Conservation (phyloP, 1,139 yeast species). For the Taphrina pruni region DNA sequence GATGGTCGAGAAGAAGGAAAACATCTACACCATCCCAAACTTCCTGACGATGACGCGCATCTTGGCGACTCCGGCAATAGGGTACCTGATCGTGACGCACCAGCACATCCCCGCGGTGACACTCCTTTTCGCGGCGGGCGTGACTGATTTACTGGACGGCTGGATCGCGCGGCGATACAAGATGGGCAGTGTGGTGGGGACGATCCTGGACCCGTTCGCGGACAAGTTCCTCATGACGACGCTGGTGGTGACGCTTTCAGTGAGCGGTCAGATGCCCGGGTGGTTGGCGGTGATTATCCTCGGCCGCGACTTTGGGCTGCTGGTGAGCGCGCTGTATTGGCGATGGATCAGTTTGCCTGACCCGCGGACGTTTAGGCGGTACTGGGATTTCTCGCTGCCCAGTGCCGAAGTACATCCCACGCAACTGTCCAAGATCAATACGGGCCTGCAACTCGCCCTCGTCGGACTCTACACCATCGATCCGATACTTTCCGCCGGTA, state of each 20-base stretch:
- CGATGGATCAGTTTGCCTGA: slow-evolving; percentile 75
- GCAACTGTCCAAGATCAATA: slow-evolving; percentile 76
- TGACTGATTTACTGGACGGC: slow-evolving; percentile 92
- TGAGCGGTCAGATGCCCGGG: slow-evolving; percentile 61
- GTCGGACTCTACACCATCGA: slow-evolving; percentile 57
- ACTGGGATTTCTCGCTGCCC: slow-evolving; percentile 78
- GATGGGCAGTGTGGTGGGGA: slow-evolving; percentile 81
- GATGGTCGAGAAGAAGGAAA: slow-evolving; percentile 52
- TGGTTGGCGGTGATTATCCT: slow-evolving; percentile 78
- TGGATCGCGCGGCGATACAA: slow-evolving; percentile 81
- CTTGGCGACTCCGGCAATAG: slow-evolving; percentile 79
- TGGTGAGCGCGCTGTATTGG: slow-evolving; percentile 73
- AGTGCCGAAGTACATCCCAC: slow-evolving; percentile 91
- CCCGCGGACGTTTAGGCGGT: slow-evolving; percentile 74
- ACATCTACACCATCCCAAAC: slow-evolving; percentile 83
- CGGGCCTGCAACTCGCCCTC: slow-evolving; percentile 89
- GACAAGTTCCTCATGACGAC: slow-evolving; percentile 90
- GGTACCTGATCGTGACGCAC: slow-evolving; percentile 65
- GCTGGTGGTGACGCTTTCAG: slow-evolving; percentile 77
- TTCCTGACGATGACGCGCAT: slow-evolving; percentile 79
- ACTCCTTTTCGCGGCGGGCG: slow-evolving; percentile 79
- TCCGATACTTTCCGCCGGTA: slow-evolving; percentile 15
- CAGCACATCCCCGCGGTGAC: slow-evolving; percentile 66
- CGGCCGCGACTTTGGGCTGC: slow-evolving; percentile 82
- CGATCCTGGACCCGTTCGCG: slow-evolving; percentile 93